Evolutionary conservation across 2,329 filamentous ascomycete species (phyloP).

Genomic region (Apiospora marii): DNA sequence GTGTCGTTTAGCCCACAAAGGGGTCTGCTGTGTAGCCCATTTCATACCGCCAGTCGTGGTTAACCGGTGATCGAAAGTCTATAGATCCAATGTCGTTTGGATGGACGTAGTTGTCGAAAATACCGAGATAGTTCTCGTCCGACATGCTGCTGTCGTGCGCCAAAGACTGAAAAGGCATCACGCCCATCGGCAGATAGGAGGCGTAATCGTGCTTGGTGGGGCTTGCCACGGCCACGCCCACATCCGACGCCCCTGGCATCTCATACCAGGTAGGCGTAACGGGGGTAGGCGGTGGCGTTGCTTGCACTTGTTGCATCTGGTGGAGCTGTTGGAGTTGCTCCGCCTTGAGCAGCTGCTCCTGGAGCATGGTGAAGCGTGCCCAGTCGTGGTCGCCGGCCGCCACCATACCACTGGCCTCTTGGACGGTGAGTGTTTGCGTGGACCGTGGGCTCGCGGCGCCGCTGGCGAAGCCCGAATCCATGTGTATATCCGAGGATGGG

Average conservation of each 20-base stretch:
- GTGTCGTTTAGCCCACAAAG: not conserved
- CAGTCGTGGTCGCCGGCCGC: not conserved
- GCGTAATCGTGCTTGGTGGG: not conserved
- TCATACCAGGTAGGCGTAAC: not conserved
- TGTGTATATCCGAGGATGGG: not conserved
- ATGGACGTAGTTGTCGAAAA: conserved; percentile 12
- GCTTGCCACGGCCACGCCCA: not conserved
- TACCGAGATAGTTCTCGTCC: not conserved
- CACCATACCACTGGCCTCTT: not conserved
- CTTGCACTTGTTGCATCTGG: not conserved
- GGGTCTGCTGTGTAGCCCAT: not conserved
- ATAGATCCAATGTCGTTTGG: not conserved
- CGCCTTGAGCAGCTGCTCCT: conserved; percentile 12
- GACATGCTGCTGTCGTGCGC: not conserved
- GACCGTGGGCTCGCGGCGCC: not conserved
- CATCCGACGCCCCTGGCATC: not conserved
- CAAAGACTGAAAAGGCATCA: not conserved
- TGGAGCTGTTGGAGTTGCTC: conserved; percentile 1
- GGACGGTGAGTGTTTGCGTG: not conserved
- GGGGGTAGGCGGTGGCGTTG: not conserved
- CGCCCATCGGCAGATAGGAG: not conserved
- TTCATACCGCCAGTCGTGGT: not conserved
- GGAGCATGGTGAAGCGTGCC: not conserved
- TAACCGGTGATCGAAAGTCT: not conserved
- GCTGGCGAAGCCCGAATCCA: not conserved